A percentile compares a stretch with the other conserved stretches of the same genome.
These are phyloP conservation scores for Aspergillus melleus DNA, from an alignment of 2,329 filamentous ascomycete species.

Conservation along the genomic window DNA sequence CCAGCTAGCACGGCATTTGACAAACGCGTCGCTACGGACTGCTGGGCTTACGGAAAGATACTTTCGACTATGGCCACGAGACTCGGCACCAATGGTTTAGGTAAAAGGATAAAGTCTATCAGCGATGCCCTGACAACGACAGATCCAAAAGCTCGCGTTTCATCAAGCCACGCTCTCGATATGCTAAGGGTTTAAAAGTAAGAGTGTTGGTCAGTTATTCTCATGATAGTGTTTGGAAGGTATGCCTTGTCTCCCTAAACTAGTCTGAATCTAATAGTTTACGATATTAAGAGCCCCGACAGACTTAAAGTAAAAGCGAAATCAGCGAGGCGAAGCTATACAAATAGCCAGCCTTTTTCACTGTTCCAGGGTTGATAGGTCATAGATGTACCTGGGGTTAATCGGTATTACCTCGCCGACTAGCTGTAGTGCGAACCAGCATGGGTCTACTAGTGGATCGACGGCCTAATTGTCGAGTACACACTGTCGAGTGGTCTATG, in stretches of 20 bases:
- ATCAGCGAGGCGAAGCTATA: too few relatives aligned
- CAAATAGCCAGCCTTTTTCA: neutral
- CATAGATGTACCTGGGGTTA: too few relatives aligned
- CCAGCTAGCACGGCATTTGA: neutral
- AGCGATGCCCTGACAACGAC: conserved; percentile 1
- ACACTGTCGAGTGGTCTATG: too few relatives aligned
- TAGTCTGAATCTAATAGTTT: too few relatives aligned
- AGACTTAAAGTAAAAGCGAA: too few relatives aligned
- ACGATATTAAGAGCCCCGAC: too few relatives aligned
- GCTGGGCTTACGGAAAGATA: conserved; percentile 4
- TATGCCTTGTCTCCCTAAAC: too few relatives aligned
- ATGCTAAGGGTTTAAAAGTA: neutral
- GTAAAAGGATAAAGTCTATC: neutral
- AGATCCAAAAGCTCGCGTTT: neutral
- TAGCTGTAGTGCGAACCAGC: too few relatives aligned
- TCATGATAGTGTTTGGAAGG: neutral
- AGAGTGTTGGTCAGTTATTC: neutral
- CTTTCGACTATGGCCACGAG: conserved; percentile 2
- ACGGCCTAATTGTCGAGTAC: too few relatives aligned
- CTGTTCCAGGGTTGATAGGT: too few relatives aligned
- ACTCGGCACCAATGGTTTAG: neutral
- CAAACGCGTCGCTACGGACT: conserved; percentile 3
- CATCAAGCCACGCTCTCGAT: neutral
- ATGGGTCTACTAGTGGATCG: too few relatives aligned
- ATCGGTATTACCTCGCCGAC: too few relatives aligned